Conservation (phyloP, 345 rosid genomes). For the Nephelium lappaceum region DNA sequence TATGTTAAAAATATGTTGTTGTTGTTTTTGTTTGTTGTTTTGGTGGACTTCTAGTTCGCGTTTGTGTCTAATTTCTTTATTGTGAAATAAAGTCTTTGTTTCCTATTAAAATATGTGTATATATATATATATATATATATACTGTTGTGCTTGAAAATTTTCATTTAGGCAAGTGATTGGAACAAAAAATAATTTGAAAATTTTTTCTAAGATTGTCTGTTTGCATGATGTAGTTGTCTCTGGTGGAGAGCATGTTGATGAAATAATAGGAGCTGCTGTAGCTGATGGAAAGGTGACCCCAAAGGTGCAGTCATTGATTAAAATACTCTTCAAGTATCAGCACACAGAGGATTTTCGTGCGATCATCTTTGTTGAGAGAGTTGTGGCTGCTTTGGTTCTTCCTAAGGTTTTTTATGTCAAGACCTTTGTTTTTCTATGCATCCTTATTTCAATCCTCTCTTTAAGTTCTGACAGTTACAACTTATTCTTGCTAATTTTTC, state of each 20-base stretch:
- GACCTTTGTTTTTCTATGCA: background rate
- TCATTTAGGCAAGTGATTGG: background rate
- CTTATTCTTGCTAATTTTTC: conserved; percentile 29
- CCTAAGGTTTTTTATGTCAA: conserved; percentile 68
- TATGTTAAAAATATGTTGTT: background rate
- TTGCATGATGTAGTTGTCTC: conserved; percentile 70
- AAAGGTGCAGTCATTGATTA: conserved; percentile 87
- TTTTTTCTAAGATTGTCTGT: conserved; percentile 17
- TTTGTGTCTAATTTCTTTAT: too few relatives aligned
- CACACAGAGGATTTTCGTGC: conserved; percentile 96
- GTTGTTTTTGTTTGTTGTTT: too few relatives aligned
- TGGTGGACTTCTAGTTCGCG: too few relatives aligned
- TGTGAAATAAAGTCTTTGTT: too few relatives aligned
- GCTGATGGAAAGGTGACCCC: conserved; percentile 99
- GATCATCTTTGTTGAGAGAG: conserved; percentile 97
- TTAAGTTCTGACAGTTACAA: background rate
- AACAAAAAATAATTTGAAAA: conserved; percentile 1
- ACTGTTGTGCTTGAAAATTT: background rate
- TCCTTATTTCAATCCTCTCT: conserved; percentile 13
- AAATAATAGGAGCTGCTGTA: conserved; percentile 92
- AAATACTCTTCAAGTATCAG: conserved; percentile 84
- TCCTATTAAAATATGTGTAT: too few relatives aligned
- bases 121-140: too few relatives aligned
- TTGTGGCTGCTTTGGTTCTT: conserved; percentile 96
- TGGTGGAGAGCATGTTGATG: conserved; percentile 97